Base-by-base conservation (phyloP, 768 basidiomycete genomes). In the Lactarius trivialis region DNA sequence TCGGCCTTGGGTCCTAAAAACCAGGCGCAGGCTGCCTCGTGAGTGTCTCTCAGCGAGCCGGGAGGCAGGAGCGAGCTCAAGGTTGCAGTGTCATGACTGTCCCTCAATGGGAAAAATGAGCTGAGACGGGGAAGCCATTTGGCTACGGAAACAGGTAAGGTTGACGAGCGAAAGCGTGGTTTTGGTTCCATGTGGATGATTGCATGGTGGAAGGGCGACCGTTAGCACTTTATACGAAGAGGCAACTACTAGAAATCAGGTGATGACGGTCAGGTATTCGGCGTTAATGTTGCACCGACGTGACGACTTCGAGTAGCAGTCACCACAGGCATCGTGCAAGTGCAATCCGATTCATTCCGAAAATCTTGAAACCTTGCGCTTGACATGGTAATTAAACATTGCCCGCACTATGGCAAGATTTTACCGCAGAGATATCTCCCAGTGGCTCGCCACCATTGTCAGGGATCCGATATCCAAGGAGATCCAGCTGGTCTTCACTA, bases 1-100 rank as follows among this genome's bases (percentile, higher is more conserved):
- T 78, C 77, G 9, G 71, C 76, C 52, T 71, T 71, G 14, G 77
- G 76, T 2, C 77, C 77, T 19, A 78, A 65, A 60, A 78, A 78
- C 70, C 73, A 76, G 15, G 77, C 71, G 15, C 71, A 69, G 21
- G 77, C 68, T 26, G 70, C 68, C 17, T 73, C 60, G 53, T 70
- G 69, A 21, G 45, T 30, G 11, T 65, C 52, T 36, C n/a, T 58
- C 21, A 55, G 30, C 2, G 66, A 67, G 3, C 54, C 64, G 7
- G 60, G 45, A 53, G n/a, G 41, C 4, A 34, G 39, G 32, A 14
- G 33, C 4, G 56, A 26, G 17, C 30, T 32, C 24, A 52, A 6
- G 6, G 28, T 45, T 30, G 48, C n/a, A 19, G 37, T 6, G 28
- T 7, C 33, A 2, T 36, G 57, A 12, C 4, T 19, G n/a, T 28